Evolutionary conservation across 2,329 filamentous ascomycete species (phyloP), one percentile per base, ranked within the genome.

Genomic region (Arthrobotrys pseudoclavata): DNA sequence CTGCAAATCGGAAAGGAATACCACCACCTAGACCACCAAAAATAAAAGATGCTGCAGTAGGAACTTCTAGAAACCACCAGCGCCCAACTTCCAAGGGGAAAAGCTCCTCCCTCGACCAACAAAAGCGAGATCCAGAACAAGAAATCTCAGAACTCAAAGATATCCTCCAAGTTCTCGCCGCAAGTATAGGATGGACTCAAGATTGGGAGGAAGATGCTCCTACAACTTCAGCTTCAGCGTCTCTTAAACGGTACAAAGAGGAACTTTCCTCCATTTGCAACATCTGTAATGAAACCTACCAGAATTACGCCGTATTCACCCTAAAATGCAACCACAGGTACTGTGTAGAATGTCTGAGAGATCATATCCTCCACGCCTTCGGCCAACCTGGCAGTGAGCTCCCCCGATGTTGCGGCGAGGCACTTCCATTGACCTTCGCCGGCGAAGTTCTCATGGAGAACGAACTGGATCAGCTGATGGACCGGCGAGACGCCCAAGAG

Each of bases 111-210:
- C 20, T 22, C 31, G 20, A 1, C 48, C 57, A 61, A 50, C 64
- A 57, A 31, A 20, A 20, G 4, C 50, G 40, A 24, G 50, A 66
- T 26, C 66, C 60, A 10, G 72, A 69, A 34, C 57, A 76, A 66
- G 72, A 76, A 47, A 52, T 76, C 40, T 76, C 72, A 29, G 57
- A 76, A 53, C 66, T 76, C 20, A 67, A 76, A 66, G 72, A 76
- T 20, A 67, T 76, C 29, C 64, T 76, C 22, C 72, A 76, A 40
- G 66, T 67, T 24, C 63, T 76, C 13, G 72, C 72, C 34, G 50
- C 34, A 5, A 76, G 57, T 22, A 45, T 66, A 12, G 50, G 57
- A 45, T 76, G 72, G 72, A 63, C 60, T 31, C 66, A 69, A 5
- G 45, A 76, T 24, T 76, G 72, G 72, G 37, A 70, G 22, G 71